Evolutionary conservation across 129 eudicot species (phyloP), one percentile per base, ranked within the genome.

Genomic region (Apium graveolens): DNA sequence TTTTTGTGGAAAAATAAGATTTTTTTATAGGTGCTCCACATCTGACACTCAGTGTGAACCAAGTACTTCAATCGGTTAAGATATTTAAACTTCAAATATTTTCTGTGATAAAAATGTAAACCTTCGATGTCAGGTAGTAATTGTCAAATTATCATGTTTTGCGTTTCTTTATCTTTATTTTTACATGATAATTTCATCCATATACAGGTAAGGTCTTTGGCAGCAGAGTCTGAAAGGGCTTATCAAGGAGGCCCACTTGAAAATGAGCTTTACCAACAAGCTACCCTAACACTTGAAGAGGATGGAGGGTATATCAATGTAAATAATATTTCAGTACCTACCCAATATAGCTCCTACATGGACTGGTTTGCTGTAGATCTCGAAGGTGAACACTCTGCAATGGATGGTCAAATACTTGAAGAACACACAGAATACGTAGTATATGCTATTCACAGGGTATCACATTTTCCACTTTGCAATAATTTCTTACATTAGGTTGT

Each of bases 361-460:
- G 93, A 96, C 85, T 96, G 99, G 99, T 96, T 92, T 83, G 97
- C 99, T 69, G 99, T 96, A 45, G 99, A 96, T 79, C 94, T 96
- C 85, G 99, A 90, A 90, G 99, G 99, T 44, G 99, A 96, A 92
- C 97, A 90, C 85, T 96, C 99, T 87, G 99, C 99, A 73, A 92
- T 92, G 99, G 99, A 96, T 86, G 99, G 97, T 75, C 95, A 82
- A 73, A 96, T 92, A 80, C 97, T 96, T 46, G 86, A 96, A 89
- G 99, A 96, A 84, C 99, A 96, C 84, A 86, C 97, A 76, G 95
- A 92, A 86, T 96, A 92, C 86, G 99, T 96, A 44, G 97, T 96
- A 74, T 86, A 92, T 82, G 97, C 97, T 82, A 92, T 96, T 86
- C 90, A 96, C 91, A 88, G 91, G 99, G 99, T 96, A 92, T 81